Evolutionary conservation across 2,329 filamentous ascomycete species (phyloP).

Genomic region (Curvularia lunata): DNA sequence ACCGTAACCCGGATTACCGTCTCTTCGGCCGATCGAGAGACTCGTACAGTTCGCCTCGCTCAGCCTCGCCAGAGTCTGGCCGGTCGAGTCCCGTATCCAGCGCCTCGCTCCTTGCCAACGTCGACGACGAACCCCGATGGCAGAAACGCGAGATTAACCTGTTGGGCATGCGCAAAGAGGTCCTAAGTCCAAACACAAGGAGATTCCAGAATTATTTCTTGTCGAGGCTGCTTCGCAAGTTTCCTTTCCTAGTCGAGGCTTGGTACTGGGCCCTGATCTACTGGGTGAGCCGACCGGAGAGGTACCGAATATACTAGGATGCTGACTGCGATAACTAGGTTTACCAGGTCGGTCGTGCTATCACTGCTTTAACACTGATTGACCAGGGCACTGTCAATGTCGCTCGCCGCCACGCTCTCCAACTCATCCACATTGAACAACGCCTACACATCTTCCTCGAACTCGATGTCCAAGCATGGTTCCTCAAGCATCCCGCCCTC

Average conservation of each 20-base stretch:
- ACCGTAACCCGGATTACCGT: conserved; percentile 56
- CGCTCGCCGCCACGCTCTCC: conserved; percentile 71
- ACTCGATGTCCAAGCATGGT: conserved; percentile 64
- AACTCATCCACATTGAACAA: conserved; percentile 71
- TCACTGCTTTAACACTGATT: conserved; percentile 72
- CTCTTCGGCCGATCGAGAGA: conserved; percentile 40
- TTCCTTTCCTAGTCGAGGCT: conserved; percentile 75
- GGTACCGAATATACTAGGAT: not conserved
- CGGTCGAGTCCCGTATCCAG: conserved; percentile 50
- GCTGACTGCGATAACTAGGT: conserved; percentile 56
- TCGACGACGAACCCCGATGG: conserved; percentile 56
- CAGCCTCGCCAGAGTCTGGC: conserved; percentile 52
- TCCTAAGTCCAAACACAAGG: conserved; percentile 67
- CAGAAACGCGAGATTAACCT: conserved; percentile 57
- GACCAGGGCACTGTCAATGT: conserved; percentile 69
- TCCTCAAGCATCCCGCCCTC: conserved; percentile 60
- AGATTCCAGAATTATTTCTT: conserved; percentile 66
- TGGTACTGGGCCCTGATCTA: conserved; percentile 82
- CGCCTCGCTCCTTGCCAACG: conserved; percentile 50
- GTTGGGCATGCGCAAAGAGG: conserved; percentile 54
- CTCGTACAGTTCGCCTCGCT: conserved; percentile 34
- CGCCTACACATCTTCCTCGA: conserved; percentile 70
- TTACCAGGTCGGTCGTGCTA: conserved; percentile 75
- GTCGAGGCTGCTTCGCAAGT: conserved; percentile 68
- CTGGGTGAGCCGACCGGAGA: conserved; percentile 63